Conservation (phyloP, 2,329 filamentous ascomycete species). For the Fusarium nodosum region DNA sequence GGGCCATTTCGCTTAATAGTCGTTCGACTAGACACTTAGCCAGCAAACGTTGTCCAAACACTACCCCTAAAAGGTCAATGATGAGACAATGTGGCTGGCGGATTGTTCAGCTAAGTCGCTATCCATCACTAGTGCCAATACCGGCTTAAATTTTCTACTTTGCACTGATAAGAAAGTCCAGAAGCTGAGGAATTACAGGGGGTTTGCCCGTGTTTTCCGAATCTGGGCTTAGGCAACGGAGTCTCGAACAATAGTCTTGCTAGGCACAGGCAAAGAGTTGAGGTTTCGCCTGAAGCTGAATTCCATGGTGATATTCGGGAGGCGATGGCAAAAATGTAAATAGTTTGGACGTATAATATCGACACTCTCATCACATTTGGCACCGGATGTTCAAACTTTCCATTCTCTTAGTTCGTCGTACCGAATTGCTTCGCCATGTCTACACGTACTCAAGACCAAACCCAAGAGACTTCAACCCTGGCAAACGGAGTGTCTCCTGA, state of each 20-base stretch:
- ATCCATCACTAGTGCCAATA: not conserved
- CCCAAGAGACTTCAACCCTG: not conserved
- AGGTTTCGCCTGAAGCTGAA: not conserved
- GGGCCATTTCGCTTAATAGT: not conserved
- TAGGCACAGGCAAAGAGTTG: not conserved
- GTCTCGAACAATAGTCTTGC: not conserved
- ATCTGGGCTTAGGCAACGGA: rapidly evolving
- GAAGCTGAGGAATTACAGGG: not conserved
- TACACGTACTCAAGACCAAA: not conserved
- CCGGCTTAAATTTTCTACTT: not conserved
- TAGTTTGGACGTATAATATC: not conserved
- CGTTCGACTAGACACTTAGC: not conserved
- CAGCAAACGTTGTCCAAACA: not conserved
- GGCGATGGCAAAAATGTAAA: not conserved
- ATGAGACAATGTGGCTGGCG: not conserved
- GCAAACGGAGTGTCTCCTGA: not conserved
- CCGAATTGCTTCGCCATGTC: not conserved
- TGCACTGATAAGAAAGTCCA: not conserved
- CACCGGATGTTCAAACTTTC: not conserved
- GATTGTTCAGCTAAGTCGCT: not conserved
- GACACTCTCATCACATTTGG: not conserved
- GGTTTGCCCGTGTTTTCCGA: not conserved
- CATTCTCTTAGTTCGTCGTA: not conserved
- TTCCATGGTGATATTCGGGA: not conserved
- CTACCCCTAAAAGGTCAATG: not conserved